Evolutionary conservation across 176 grass and related monocot genomes (phyloP).

Genomic region (Carex pumila): DNA sequence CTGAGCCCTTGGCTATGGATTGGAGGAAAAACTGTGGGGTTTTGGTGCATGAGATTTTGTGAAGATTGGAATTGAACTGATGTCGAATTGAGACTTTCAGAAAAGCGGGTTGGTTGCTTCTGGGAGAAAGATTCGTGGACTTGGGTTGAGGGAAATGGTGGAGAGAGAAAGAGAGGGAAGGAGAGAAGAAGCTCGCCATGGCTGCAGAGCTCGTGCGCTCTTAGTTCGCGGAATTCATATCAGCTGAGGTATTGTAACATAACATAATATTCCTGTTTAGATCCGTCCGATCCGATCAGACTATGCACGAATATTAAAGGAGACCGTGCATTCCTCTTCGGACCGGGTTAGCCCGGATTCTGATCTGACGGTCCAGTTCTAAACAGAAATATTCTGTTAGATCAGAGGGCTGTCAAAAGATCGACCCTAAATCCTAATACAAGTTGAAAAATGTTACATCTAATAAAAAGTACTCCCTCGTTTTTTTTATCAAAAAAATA

Average conservation of each 20-base stretch:
- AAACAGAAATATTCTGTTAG: no score
- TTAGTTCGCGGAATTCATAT: neutral
- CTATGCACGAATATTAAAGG: no score
- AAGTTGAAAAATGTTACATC: neutral
- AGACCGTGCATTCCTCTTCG: no score
- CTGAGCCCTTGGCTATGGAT: neutral
- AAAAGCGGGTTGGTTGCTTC: neutral
- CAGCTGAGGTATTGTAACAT: no score
- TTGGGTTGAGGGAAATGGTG: neutral
- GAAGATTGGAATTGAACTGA: neutral
- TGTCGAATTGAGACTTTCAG: neutral
- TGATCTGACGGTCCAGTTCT: no score
- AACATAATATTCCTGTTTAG: no score
- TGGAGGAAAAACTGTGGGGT: neutral
- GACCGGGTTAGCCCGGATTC: no score
- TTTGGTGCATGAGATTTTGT: neutral
- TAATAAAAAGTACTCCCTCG: no score
- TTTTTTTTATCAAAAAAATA: no score
- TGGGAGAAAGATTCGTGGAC: neutral
- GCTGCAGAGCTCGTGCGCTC: neutral
- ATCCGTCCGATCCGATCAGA: no score
- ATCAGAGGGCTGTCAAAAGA: neutral
- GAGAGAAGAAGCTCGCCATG: constrained; percentile 12
- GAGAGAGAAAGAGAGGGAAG: neutral
- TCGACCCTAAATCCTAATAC: no score